Evolutionary conservation across 495 filamentous ascomycete species (phyloP).

Genomic region (Penicillium pancosmium): DNA sequence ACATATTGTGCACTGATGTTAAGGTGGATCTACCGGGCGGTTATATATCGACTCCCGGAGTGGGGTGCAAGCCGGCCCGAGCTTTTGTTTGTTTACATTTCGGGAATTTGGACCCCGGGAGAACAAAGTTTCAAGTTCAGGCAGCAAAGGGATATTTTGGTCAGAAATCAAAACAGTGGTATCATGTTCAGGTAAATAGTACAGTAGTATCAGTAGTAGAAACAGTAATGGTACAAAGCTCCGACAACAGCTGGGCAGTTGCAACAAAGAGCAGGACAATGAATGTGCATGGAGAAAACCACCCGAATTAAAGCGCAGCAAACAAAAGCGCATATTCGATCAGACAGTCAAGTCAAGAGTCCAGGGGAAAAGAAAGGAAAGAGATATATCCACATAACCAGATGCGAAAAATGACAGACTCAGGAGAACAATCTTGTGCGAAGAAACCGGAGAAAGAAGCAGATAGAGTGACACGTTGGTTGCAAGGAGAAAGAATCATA

Average conservation of each 20-base stretch:
- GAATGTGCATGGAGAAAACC: slow-evolving; percentile 17
- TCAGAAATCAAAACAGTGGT: slow-evolving; percentile 17
- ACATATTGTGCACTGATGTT: no score
- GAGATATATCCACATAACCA: slow-evolving; percentile 31
- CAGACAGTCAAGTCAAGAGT: background rate
- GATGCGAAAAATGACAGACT: slow-evolving; percentile 20
- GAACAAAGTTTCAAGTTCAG: no score
- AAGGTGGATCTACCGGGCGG: no score
- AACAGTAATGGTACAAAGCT: slow-evolving; percentile 21
- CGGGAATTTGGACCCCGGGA: no score
- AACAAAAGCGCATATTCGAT: background rate
- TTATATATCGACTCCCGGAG: no score
- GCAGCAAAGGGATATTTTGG: background rate
- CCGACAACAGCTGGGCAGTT: background rate
- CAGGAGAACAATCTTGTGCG: slow-evolving; percentile 5
- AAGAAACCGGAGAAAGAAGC: slow-evolving; percentile 1
- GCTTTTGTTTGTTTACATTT: no score
- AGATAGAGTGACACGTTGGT: background rate
- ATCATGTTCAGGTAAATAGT: slow-evolving; percentile 23
- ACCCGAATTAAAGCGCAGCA: slow-evolving; percentile 6
- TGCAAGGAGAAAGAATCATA: slow-evolving; percentile 12
- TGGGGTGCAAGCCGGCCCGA: no score
- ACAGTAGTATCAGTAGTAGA: slow-evolving; percentile 10
- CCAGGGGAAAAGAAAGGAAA: background rate
- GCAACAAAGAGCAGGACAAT: slow-evolving; percentile 13